Base-by-base conservation (phyloP, 306 rosid genomes). In the Glycine latifolia region DNA sequence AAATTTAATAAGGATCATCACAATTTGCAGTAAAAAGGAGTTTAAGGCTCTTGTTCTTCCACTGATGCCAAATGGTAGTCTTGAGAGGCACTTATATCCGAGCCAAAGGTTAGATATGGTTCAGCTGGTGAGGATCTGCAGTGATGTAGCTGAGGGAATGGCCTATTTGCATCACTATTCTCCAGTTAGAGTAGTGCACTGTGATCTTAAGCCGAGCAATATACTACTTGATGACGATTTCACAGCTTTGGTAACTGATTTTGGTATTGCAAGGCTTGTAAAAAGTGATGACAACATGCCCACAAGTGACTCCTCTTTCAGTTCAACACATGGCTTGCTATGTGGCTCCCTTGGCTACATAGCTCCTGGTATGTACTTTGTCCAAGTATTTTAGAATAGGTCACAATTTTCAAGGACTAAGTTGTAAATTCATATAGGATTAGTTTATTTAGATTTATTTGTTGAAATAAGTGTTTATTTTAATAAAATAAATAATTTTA, bases 41-140 rank as follows among this genome's bases (percentile, higher is more conserved):
- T 92, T 92, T 53, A 92, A 90, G 85, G 97, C 94, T 49, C 86
- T 92, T 47, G 94, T 92, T 85, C 97, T 92, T 66, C 97, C 97
- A 33, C 41, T 92, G 75, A 92, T 92, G 94, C 71, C 88, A 3
- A 90, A 92, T 47, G 97, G 97, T 37, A 92, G 92, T 86, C 78
- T 92, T 14, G 97, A 92, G 71, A 87, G 84, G 53, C 94, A 90
- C 67, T 84, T 92, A 1, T 92, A 92, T 73, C 88, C 92, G 17
- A 86, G 73, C 35, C 75, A 52, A 16, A 78, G 84, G 52, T 75
- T 92, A 79, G 67, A 89, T 75, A 73, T 92, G 85, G 77, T 83
- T 77, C 94, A 87, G 82, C 5, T 90, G 47, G 92, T 92, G 84
- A 87, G 81, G 69, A 90, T 92, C 47, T 89, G 97, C 79, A 83